Evolutionary conservation across 176 grass and related monocot genomes (phyloP), one percentile per base, ranked within the genome.

Genomic region (Triticum aestivum): DNA sequence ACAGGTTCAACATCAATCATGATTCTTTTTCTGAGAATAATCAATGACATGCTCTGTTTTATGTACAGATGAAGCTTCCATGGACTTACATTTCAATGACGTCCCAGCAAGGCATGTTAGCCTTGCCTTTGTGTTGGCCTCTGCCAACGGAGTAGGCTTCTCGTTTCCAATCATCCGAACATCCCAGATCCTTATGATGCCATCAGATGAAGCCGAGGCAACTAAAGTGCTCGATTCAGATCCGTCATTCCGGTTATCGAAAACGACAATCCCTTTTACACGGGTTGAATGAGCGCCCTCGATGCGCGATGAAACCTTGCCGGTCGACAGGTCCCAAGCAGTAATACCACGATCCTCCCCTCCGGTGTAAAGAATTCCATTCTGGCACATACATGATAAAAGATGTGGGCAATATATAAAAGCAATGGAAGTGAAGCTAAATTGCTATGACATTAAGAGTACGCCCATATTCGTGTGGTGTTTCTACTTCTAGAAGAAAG

Each of bases 121-220:
- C 73, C 97, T 93, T 71, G 97, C 91, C 84, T 98, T 96, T 59
- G 97, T 98, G 65, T 96, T 90, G 62, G 79, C 89, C 90, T 98
- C 94, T 44, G 92, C 91, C 72, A 98, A 32, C 42, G 91, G 97
- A 90, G 69, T 82, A 80, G 89, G 64, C 52, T 92, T 98, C 41
- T 77, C 90, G 27, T 44, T 90, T 9, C 92, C 87, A 27, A 83
- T 91, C 83, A 93, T 87, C 39, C 90, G 85, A 65, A 92, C 39
- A 88, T 98, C 97, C 97, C 97, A 98, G 32, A 98, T 76, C 86
- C 88, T 91, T 85, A 98, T 88, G 14, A 94, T 23, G 82, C 94
- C 97, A 91, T 98, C 97, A 9, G 97, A 92, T 32, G 97, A 98
- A 73, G 97, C 94, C 1, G 97, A 98, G 63, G 92, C 79, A 82